Evolutionary conservation across 129 eudicot genomes (phyloP), one percentile per base, ranked within the genome.

Genomic region (Glebionis coronaria): DNA sequence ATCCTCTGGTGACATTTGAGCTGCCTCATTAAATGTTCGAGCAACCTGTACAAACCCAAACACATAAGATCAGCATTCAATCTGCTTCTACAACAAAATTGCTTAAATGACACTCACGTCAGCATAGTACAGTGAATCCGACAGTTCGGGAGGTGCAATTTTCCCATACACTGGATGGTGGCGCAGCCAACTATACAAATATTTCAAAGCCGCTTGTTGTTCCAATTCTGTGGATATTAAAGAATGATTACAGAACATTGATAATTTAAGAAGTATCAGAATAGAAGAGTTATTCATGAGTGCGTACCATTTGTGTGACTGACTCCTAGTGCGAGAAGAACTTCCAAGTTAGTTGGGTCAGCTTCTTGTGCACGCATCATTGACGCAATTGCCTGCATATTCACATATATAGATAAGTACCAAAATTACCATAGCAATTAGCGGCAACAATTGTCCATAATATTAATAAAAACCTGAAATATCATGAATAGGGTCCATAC

Each of bases 281-380:
- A 78, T 19, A 13, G 14, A 23, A 35, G 14, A 11, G 20, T 20
- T 31, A 5, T 69, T 27, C 21, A 45, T 19, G 25, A 46, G 53
- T 2, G 21, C 9, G 47, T 66, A 86, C 98, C 98, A 81, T 93
- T 93, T 72, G 98, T 93, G 73, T 89, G 98, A 72, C 98, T 93
- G 77, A 93, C 98, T 55, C 98, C 98, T 40, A 93, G 97, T 42
- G 98, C 89, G 72, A 93, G 98, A 73, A 93, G 95, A 69, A 93
- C 98, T 80, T 93, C 98, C 79, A 89, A 73, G 73, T 93, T 93
- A 38, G 90, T 83, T 12, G 97, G 95, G 58, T 93, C 95, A 23
- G 77, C 97, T 74, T 90, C 91, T 15, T 90, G 95, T 25, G 97
- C 97, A 73, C 82, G 90, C 95, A 90, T 82, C 97, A 90, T 90